phyloP scores from a whole-genome alignment of 108 stramenopile species.

The Parietichytrium sp. region DNA sequence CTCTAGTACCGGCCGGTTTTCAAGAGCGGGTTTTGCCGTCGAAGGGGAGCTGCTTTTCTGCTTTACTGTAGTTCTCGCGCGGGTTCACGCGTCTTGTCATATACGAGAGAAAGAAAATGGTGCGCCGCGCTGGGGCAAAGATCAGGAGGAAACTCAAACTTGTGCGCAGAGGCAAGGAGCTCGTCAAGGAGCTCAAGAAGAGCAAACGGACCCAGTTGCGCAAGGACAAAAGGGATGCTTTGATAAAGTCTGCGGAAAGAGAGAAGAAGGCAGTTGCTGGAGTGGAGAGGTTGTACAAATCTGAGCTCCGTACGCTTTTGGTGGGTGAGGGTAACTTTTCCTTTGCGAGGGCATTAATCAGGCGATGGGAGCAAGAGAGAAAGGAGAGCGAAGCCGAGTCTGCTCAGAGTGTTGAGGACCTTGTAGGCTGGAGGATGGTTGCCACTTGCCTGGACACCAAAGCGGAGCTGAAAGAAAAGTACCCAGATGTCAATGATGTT shows the following conservation, averaged over 20 bases:
- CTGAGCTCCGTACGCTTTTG: neutral
- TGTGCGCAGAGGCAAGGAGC: too few species aligned
- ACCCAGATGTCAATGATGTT: conserved; percentile 27
- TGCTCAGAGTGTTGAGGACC: neutral
- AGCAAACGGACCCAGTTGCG: neutral
- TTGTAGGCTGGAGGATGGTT: conserved; percentile 21
- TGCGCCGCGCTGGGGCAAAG: too few species aligned
- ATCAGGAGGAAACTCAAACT: too few species aligned
- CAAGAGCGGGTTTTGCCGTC: too few species aligned
- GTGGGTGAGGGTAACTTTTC: conserved; percentile 38
- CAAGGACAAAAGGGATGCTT: neutral
- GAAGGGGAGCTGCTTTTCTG: too few species aligned
- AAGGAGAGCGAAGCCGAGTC: neutral
- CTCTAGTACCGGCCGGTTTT: too few species aligned
- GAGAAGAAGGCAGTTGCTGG: neutral
- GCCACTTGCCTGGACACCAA: conserved; percentile 10
- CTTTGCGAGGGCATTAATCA: neutral
- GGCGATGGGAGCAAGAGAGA: neutral
- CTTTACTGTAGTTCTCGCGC: too few species aligned
- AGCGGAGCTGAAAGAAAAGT: conserved; percentile 9
- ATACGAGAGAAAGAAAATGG: too few species aligned
- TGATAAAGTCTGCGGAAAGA: neutral
- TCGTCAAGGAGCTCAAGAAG: neutral
- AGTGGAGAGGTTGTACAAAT: neutral
- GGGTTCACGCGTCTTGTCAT: too few species aligned